Conservation (phyloP, 345 rosid genomes). For the Atalantia buxifolia region DNA sequence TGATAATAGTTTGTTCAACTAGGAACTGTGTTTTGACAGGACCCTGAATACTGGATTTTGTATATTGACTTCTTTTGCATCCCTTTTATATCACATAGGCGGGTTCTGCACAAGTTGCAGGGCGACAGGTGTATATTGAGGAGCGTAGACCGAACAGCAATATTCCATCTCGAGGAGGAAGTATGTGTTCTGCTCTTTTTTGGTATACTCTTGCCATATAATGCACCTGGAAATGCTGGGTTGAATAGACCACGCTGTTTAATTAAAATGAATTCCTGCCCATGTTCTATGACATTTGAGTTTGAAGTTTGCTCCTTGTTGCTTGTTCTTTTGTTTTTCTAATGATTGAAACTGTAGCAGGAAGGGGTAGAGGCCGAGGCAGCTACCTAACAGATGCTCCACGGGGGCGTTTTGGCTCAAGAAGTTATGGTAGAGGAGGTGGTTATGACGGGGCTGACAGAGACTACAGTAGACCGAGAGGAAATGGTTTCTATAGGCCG, state of each 20-base stretch:
- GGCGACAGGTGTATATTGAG: slow-evolving; percentile 63
- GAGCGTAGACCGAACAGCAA: slow-evolving; percentile 64
- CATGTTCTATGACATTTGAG: neutral
- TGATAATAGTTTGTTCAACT: neutral
- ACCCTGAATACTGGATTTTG: neutral
- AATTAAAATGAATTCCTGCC: neutral
- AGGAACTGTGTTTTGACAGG: neutral
- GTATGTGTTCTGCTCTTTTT: slow-evolving; percentile 28
- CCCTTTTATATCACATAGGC: slow-evolving; percentile 28
- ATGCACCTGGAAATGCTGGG: neutral
- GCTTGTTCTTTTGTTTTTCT: neutral
- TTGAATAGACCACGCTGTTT: too few relatives aligned
- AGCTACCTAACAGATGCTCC: slow-evolving; percentile 43
- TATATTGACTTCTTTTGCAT: neutral
- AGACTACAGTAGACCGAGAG: slow-evolving; percentile 49
- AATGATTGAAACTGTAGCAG: slow-evolving; percentile 10
- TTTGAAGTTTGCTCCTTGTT: neutral
- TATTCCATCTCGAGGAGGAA: slow-evolving; percentile 58
- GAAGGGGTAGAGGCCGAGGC: slow-evolving; percentile 58
- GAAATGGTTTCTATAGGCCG: slow-evolving; percentile 48
- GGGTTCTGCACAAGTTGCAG: slow-evolving; percentile 49
- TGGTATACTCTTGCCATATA: neutral
- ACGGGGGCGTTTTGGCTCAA: slow-evolving; percentile 43
- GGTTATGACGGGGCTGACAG: slow-evolving; percentile 39
- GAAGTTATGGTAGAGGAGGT: slow-evolving; percentile 42